A percentile compares a stretch with the other conserved stretches of the same genome.
Evolutionary conservation across 2,329 filamentous ascomycete genomes (phyloP).

Genomic region (Septoria petroselini): DNA sequence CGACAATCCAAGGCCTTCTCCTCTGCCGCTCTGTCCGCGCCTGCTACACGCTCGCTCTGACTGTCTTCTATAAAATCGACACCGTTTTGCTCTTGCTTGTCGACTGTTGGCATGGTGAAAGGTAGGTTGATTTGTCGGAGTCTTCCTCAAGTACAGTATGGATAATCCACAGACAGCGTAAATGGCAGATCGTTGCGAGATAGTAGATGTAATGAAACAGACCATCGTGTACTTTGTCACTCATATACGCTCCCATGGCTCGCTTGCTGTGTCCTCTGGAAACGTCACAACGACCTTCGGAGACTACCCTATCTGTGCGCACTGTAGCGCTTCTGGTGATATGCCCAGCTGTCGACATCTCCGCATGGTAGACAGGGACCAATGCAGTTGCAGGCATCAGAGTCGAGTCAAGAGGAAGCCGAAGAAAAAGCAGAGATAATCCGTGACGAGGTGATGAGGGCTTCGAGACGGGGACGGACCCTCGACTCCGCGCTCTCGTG

Average conservation of each 20-base stretch:
- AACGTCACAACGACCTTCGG: no score
- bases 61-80: slow-evolving; percentile 29
- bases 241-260: slow-evolving; percentile 1
- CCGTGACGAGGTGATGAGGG: background rate
- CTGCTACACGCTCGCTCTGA: background rate
- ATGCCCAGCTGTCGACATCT: background rate
- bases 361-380: background rate
- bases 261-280: background rate
- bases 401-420: background rate
- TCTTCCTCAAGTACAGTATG: no score
- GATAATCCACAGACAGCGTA: no score
- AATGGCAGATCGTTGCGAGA: slow-evolving; percentile 4
- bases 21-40: slow-evolving; percentile 33
- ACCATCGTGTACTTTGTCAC: background rate
- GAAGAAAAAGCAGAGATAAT: background rate
- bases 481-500: background rate
- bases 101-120: slow-evolving; percentile 9
- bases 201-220: background rate
- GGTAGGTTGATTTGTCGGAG: background rate
- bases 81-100: slow-evolving; percentile 24
- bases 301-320: no score
- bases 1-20: slow-evolving; percentile 43
- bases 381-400: background rate
- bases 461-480: background rate
- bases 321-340: no score